A percentile compares a stretch with the other conserved stretches of the same genome.
Evolutionary conservation across 2,329 filamentous ascomycete species (phyloP).

Genomic region (Hypoxylon sp.): DNA sequence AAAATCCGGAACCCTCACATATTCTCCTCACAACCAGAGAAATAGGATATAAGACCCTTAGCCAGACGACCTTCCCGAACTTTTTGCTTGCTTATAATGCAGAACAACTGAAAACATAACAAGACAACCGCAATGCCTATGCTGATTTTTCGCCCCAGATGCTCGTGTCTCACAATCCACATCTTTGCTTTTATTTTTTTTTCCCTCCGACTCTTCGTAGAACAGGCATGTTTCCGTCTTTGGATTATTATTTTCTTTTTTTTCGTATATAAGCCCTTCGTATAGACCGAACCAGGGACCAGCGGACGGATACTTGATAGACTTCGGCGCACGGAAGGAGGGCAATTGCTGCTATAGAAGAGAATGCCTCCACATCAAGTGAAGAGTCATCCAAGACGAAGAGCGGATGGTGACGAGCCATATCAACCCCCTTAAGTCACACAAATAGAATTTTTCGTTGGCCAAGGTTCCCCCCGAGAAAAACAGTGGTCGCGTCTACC

Average conservation of each 20-base stretch:
- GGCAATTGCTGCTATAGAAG: no score
- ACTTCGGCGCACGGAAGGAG: neutral
- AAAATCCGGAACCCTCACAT: neutral
- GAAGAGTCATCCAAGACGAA: conserved; percentile 4
- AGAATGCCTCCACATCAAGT: neutral
- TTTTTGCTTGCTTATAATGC: neutral
- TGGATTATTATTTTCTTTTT: no score
- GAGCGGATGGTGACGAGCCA: neutral
- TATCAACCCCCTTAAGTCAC: conserved; percentile 9
- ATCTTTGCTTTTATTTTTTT: conserved; percentile 28
- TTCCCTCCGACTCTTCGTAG: conserved; percentile 10
- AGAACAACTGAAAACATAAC: neutral
- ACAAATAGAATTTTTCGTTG: conserved; percentile 3
- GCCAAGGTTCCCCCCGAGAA: conserved; percentile 11
- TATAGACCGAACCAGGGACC: neutral
- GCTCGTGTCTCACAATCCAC: conserved; percentile 31
- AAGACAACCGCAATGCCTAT: conserved; percentile 32
- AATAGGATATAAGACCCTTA: neutral
- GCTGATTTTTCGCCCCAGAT: conserved; percentile 22
- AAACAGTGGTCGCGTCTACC: conserved; percentile 30
- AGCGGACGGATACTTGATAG: conserved; percentile 12
- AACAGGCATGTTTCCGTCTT: conserved; percentile 14
- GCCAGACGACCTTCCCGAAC: no score
- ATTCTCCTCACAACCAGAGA: neutral
- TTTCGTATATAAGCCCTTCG: conserved; percentile 31